Percentiles rank a stretch among this genome's conserved stretches.
phyloP scores from a whole-genome alignment of 306 rosid genomes.

The Senna tora region DNA sequence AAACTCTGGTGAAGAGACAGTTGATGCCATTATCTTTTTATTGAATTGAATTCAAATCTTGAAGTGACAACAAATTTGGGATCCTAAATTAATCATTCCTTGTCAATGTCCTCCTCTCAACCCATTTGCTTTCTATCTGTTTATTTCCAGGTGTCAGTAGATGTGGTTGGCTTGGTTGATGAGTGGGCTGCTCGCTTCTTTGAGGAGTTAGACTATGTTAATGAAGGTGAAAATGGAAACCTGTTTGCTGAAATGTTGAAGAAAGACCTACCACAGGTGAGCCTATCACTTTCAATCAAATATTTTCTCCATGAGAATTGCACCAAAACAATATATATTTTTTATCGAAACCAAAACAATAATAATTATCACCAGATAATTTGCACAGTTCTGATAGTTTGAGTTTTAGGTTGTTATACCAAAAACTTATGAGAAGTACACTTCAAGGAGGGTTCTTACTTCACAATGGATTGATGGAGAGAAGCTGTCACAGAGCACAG shows the following conservation, averaged over 20 bases:
- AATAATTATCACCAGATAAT: constrained; percentile 29
- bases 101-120: constrained; percentile 27
- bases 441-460: constrained; percentile 96
- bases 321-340: constrained; percentile 5
- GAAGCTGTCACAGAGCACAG: constrained; percentile 94
- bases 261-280: constrained; percentile 97
- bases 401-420: constrained; percentile 88
- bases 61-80: constrained; percentile 20
- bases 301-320: background rate
- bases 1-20: constrained; percentile 34
- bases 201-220: constrained; percentile 94
- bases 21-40: constrained; percentile 27
- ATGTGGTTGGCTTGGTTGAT: constrained; percentile 97
- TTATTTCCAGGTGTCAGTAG: constrained; percentile 73
- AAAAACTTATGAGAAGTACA: constrained; percentile 76
- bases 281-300: constrained; percentile 25
- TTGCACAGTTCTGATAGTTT: constrained; percentile 39
- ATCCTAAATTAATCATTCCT: constrained; percentile 32
- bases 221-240: constrained; percentile 95
- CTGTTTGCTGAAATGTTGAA: constrained; percentile 93
- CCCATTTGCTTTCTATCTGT: constrained; percentile 31
- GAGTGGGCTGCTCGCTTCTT: constrained; percentile 99
- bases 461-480: constrained; percentile 94
- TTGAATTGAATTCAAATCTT: constrained; percentile 10
- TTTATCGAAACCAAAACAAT: constrained; percentile 3